Evolutionary conservation across 139 green algal species (phyloP).

Genomic region (Closterium sp.): DNA sequence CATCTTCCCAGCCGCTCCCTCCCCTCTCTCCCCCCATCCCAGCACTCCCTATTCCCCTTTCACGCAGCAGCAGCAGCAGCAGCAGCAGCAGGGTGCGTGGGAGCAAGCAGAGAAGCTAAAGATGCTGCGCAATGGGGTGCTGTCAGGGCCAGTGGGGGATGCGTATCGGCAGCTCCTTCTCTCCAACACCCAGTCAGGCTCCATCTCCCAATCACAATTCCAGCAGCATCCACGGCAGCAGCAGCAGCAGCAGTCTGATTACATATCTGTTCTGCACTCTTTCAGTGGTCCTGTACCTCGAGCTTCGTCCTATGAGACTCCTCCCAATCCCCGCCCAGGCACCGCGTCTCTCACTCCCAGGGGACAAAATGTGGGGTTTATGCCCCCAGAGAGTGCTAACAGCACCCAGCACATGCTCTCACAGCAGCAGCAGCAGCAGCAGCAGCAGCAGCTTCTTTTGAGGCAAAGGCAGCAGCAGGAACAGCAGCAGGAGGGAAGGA

Average conservation of each 20-base stretch:
- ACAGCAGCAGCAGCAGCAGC: background rate
- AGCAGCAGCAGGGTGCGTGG: background rate
- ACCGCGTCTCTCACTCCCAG: background rate
- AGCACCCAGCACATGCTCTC: background rate
- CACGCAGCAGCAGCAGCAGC: background rate
- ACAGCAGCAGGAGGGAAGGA: background rate
- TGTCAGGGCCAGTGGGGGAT: background rate
- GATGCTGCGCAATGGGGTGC: background rate
- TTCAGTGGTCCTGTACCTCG: background rate
- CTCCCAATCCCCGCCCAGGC: background rate
- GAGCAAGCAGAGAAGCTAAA: background rate
- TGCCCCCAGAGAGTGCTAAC: background rate
- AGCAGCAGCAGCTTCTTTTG: background rate
- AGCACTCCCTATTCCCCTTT: background rate
- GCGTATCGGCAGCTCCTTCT: background rate
- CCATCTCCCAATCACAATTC: background rate
- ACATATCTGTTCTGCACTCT: background rate
- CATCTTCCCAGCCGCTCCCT: background rate
- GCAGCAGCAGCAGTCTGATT: background rate
- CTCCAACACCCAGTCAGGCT: background rate
- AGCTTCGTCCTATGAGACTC: background rate
- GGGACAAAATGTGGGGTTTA: background rate
- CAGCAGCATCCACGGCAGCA: background rate
- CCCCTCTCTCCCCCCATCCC: background rate
- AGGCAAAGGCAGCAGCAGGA: background rate